Evolutionary conservation across 352 stramenopile species (phyloP).

Genomic region (Hyaloperonospora brassicae): DNA sequence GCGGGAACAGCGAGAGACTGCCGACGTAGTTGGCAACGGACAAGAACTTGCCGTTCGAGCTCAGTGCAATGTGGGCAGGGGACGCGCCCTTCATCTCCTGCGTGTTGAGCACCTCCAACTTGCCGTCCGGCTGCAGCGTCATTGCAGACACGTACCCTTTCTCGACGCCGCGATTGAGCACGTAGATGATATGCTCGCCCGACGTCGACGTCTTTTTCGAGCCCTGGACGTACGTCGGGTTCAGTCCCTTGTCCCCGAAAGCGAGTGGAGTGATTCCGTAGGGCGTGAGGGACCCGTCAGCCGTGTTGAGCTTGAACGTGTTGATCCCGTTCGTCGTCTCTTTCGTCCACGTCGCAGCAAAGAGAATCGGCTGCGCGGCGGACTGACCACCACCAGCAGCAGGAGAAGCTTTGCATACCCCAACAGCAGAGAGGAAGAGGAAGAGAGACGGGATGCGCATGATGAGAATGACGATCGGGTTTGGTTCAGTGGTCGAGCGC

Average conservation of each 20-base stretch:
- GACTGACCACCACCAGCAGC: no score
- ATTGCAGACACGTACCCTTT: slow-evolving; percentile 55
- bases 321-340: slow-evolving; percentile 57
- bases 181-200: slow-evolving; percentile 36
- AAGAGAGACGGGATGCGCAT: no score
- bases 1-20: slow-evolving; percentile 46
- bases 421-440: no score
- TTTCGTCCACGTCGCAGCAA: slow-evolving; percentile 52
- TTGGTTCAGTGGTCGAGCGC: neutral
- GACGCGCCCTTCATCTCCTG: slow-evolving; percentile 39
- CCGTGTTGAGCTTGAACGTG: slow-evolving; percentile 44
- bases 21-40: slow-evolving; percentile 59
- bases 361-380: slow-evolving; percentile 28
- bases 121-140: slow-evolving; percentile 23
- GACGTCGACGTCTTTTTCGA: slow-evolving; percentile 21
- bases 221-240: slow-evolving; percentile 57
- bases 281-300: slow-evolving; percentile 30
- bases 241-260: slow-evolving; percentile 9
- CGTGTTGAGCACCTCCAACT: slow-evolving; percentile 40
- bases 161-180: slow-evolving; percentile 33
- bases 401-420: no score
- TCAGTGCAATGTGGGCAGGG: slow-evolving; percentile 44
- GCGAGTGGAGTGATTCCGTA: slow-evolving; percentile 25
- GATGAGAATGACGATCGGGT: no score
- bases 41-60: slow-evolving; percentile 38